A percentile compares a stretch with the other conserved stretches of the same genome.
These are phyloP conservation scores for Aegilops sharonensis DNA, from an alignment of 176 grass and related monocot genomes.

Conservation along the genomic window DNA sequence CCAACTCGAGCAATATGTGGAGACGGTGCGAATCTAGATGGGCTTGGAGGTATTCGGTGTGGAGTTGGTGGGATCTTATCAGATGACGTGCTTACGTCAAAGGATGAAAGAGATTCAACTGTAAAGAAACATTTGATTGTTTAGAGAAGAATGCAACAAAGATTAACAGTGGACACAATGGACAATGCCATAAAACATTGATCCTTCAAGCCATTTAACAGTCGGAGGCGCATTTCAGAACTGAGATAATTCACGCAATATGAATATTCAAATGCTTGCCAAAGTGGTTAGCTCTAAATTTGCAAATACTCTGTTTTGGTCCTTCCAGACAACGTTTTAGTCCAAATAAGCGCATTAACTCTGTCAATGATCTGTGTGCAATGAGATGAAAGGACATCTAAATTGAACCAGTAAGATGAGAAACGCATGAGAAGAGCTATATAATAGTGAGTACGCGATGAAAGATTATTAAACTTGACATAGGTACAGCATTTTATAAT, in stretches of 20 bases:
- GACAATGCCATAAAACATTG: not conserved
- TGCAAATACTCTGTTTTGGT: not conserved
- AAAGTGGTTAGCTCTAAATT: not conserved
- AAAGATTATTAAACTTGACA: conserved; percentile 7
- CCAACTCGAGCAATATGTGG: conserved; percentile 71
- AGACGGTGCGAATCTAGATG: conserved; percentile 89
- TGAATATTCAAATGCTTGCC: not conserved
- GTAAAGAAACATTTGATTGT: conserved; percentile 27
- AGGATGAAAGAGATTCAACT: conserved; percentile 64
- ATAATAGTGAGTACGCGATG: not conserved
- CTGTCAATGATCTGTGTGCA: not conserved
- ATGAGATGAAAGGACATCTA: not conserved
- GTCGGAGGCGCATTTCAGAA: not conserved
- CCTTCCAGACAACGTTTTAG: not conserved
- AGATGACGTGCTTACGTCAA: conserved; percentile 73
- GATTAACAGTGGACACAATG: not conserved
- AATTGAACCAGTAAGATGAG: not conserved
- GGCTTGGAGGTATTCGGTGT: conserved; percentile 86
- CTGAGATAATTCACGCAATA: not conserved
- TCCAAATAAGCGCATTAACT: not conserved
- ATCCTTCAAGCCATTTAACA: not conserved
- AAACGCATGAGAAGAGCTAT: not conserved
- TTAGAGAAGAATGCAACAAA: conserved; percentile 13
- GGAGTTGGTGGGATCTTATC: conserved; percentile 82
- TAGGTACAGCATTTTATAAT: not conserved